phyloP scores from a whole-genome alignment of 2,329 filamentous ascomycete genomes.

The Talaromyces sp. region DNA sequence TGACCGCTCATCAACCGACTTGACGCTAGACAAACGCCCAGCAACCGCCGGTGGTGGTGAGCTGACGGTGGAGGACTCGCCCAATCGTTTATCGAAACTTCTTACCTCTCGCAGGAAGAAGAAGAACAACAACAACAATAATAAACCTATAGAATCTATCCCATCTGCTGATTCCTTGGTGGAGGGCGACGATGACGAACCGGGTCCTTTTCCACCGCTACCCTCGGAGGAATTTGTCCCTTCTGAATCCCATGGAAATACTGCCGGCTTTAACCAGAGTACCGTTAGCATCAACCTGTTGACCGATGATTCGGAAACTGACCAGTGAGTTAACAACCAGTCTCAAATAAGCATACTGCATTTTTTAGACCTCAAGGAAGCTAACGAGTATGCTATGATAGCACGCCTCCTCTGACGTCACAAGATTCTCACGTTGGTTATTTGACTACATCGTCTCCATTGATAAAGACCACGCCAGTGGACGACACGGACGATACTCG shows the following conservation, averaged over 20 bases:
- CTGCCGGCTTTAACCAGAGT: slow-evolving; percentile 18
- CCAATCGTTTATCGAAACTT: slow-evolving; percentile 49
- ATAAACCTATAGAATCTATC: slow-evolving; percentile 7
- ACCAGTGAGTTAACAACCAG: slow-evolving; percentile 28
- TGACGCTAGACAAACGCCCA: slow-evolving; percentile 33
- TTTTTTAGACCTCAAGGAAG: not conserved
- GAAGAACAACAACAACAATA: slow-evolving; percentile 28
- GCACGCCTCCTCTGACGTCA: slow-evolving; percentile 47
- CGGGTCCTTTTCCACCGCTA: not conserved
- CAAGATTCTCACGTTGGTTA: slow-evolving; percentile 65
- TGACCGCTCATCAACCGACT: slow-evolving; percentile 35
- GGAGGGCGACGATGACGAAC: not conserved
- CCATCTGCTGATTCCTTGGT: slow-evolving; percentile 2
- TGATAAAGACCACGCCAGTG: slow-evolving; percentile 55
- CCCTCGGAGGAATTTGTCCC: slow-evolving; percentile 17
- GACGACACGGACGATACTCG: slow-evolving; percentile 31
- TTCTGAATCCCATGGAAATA: slow-evolving; percentile 20
- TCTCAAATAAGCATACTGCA: not conserved
- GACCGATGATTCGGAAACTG: slow-evolving; percentile 36
- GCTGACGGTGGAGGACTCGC: slow-evolving; percentile 25
- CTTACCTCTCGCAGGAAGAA: slow-evolving; percentile 42
- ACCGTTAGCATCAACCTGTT: slow-evolving; percentile 21
- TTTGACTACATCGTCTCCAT: slow-evolving; percentile 64
- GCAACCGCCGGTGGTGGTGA: slow-evolving; percentile 32
- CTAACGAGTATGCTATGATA: slow-evolving; percentile 17